Conservation (phyloP, 305 asterid species). For the Ilex paraguariensis region DNA sequence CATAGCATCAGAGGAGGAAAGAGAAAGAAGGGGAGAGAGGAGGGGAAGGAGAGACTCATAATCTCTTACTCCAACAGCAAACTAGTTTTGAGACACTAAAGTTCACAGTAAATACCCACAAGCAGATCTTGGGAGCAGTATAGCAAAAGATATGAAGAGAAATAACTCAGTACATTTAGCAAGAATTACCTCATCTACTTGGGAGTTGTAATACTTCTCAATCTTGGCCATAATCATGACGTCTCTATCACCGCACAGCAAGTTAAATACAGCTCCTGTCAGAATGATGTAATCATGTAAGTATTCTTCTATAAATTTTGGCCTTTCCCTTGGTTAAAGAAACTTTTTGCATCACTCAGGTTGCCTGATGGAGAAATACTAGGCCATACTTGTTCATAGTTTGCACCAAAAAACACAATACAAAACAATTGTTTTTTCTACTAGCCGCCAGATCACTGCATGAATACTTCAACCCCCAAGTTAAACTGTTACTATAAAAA, state of each 20-base stretch:
- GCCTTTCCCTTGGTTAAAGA: not conserved
- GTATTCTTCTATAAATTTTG: not conserved
- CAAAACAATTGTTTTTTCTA: not conserved
- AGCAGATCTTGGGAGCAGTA: not conserved
- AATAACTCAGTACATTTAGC: too few relatives aligned
- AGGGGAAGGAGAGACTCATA: too few relatives aligned
- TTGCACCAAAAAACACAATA: not conserved
- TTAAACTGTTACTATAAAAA: too few relatives aligned
- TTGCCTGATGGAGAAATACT: too few relatives aligned
- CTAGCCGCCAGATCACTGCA: too few relatives aligned
- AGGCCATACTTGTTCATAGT: too few relatives aligned
- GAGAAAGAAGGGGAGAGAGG: not conserved
- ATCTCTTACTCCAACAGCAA: too few relatives aligned
- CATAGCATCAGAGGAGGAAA: not conserved
- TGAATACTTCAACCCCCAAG: too few relatives aligned
- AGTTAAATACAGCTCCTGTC: constrained; percentile 85
- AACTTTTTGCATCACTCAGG: not conserved
- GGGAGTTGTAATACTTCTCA: constrained; percentile 54
- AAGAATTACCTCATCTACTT: constrained; percentile 42
- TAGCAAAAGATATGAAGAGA: not conserved
- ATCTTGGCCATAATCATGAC: constrained; percentile 55
- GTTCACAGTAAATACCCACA: too few relatives aligned
- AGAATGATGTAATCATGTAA: constrained; percentile 3
- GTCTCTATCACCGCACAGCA: constrained; percentile 48
- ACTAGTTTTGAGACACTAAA: too few relatives aligned